Evolutionary conservation across 305 asterid genomes (phyloP).

Genomic region (Striga hermonthica): DNA sequence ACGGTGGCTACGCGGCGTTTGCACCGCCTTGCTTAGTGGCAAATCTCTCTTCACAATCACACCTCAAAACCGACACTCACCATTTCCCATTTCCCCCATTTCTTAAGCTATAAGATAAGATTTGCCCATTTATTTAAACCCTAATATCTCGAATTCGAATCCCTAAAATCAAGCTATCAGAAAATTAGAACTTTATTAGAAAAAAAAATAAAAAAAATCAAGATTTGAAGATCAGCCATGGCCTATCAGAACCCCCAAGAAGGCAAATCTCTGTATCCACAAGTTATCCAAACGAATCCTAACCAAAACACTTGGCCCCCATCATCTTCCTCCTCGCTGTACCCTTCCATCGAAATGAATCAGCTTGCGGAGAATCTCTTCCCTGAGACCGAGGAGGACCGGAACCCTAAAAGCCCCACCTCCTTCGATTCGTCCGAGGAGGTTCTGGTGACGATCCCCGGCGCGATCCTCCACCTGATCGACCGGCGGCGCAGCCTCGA

Average conservation of each 20-base stretch:
- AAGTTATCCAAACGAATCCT: conserved; percentile 57
- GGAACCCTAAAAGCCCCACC: conserved; percentile 15
- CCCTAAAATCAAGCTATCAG: not conserved
- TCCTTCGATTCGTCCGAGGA: conserved; percentile 63
- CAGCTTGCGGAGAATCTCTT: conserved; percentile 61
- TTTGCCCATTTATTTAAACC: not conserved
- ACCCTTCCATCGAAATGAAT: conserved; percentile 52
- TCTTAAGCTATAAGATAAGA: conserved; percentile 35
- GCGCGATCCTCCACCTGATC: conserved; percentile 62
- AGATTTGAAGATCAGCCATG: conserved; percentile 19
- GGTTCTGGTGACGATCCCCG: conserved; percentile 50
- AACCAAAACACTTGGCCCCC: conserved; percentile 33
- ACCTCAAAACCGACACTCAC: conserved; percentile 10
- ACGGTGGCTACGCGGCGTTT: conserved; percentile 36
- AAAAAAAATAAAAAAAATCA: not conserved
- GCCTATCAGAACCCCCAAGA: conserved; percentile 30
- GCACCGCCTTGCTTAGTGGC: conserved; percentile 33
- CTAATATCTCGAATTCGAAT: not conserved
- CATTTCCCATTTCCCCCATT: conserved; percentile 8
- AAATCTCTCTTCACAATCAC: not conserved
- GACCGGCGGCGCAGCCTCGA: conserved; percentile 55
- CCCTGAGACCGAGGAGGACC: conserved; percentile 48
- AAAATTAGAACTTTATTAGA: not conserved
- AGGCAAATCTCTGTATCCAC: conserved; percentile 47
- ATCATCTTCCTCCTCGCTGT: conserved; percentile 38